These are phyloP conservation scores for Cytidiella melzeri DNA, from an alignment of 768 basidiomycete species.

Conservation along the genomic window DNA sequence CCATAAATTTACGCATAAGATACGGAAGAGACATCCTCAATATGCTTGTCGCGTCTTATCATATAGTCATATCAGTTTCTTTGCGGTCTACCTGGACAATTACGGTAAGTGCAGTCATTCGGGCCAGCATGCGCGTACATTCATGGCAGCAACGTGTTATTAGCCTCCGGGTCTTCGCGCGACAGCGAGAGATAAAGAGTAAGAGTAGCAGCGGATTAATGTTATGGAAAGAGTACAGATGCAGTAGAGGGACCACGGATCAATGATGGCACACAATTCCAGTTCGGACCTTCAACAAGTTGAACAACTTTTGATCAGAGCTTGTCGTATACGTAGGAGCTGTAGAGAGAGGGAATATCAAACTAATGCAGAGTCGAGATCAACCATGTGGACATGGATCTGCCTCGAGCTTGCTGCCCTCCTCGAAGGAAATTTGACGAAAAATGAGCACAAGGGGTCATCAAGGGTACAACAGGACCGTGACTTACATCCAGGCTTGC, in stretches of 20 bases:
- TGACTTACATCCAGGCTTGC: constrained; percentile 73
- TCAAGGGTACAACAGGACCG: too few relatives aligned
- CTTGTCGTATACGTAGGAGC: constrained; percentile 97
- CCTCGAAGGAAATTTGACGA: constrained; percentile 64
- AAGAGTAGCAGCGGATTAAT: too few relatives aligned
- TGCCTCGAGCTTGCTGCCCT: constrained; percentile 65
- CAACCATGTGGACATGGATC: constrained; percentile 63
- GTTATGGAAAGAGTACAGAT: constrained; percentile 12
- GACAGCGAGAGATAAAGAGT: too few relatives aligned
- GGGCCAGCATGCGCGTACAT: too few relatives aligned
- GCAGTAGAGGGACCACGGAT: constrained; percentile 9
- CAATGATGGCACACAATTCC: constrained; percentile 6
- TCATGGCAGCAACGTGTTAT: too few relatives aligned
- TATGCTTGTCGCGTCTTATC: too few relatives aligned
- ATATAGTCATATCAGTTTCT: too few relatives aligned
- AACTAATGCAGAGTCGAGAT: constrained; percentile 41
- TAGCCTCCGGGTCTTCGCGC: too few relatives aligned
- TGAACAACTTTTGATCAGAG: constrained; percentile 23
- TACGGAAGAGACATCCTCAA: too few relatives aligned
- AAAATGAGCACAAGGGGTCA: not conserved
- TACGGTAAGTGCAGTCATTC: too few relatives aligned
- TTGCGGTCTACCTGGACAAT: too few relatives aligned
- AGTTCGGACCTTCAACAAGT: constrained; percentile 19
- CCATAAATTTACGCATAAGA: too few relatives aligned
- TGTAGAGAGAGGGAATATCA: constrained; percentile 82